phyloP scores from a whole-genome alignment of 495 filamentous ascomycete species.

The Penicillium lividum region DNA sequence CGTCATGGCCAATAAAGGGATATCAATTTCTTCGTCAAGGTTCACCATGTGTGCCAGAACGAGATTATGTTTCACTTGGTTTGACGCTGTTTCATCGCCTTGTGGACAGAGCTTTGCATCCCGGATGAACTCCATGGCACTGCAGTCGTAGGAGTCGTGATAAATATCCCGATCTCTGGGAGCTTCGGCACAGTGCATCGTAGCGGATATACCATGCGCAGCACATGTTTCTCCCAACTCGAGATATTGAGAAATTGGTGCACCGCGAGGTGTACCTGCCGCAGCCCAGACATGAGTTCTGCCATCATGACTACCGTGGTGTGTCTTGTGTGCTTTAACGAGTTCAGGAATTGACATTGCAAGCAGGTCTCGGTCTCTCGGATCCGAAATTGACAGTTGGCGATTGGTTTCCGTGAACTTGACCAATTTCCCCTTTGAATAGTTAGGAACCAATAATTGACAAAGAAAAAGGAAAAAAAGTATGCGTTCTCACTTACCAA shows the following conservation, averaged over 20 bases:
- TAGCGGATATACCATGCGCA: conserved; percentile 24
- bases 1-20: conserved; percentile 31
- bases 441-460: neutral
- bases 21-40: conserved; percentile 34
- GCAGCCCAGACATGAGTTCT: conserved; percentile 47
- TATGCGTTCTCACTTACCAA: conserved; percentile 24
- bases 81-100: neutral
- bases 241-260: conserved; percentile 21
- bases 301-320: conserved; percentile 33
- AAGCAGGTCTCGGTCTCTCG: conserved; percentile 31
- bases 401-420: conserved; percentile 36
- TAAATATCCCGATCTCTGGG: conserved; percentile 23
- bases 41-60: conserved; percentile 39
- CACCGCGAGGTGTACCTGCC: conserved; percentile 44
- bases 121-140: conserved; percentile 25
- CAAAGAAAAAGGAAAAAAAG: neutral
- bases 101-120: conserved; percentile 19
- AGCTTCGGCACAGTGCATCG: conserved; percentile 30
- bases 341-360: conserved; percentile 32
- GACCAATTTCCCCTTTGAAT: conserved; percentile 35
- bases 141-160: conserved; percentile 19
- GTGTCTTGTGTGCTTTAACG: conserved; percentile 22
- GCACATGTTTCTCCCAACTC: conserved; percentile 35
- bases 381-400: conserved; percentile 33
- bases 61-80: conserved; percentile 9